Evolutionary conservation across 1,284 basidiomycete species (phyloP).

Genomic region (Papiliotrema laurentii): DNA sequence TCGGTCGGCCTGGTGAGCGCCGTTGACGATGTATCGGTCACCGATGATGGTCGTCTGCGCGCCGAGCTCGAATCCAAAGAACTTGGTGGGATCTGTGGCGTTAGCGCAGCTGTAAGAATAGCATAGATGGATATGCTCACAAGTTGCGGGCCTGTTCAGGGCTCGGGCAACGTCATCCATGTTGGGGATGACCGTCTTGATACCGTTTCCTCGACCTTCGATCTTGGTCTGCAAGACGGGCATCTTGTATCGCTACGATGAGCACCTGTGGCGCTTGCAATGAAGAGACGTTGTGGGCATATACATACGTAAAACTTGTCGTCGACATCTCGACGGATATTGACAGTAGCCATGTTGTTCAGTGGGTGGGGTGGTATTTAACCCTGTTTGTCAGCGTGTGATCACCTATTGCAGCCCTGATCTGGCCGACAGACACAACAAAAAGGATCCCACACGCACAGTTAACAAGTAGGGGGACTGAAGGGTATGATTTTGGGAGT

Average conservation of each 20-base stretch:
- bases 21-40: constrained; percentile 98
- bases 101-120: constrained; percentile 4
- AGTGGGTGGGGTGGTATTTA: constrained; percentile 1
- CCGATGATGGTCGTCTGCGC: constrained; percentile 95
- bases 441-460: constrained; percentile 2
- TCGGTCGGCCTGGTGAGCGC: constrained; percentile 86
- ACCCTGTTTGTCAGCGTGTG: too few species aligned
- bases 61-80: constrained; percentile 97
- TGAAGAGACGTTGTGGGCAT: not conserved
- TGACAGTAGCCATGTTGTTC: constrained; percentile 79
- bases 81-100: constrained; percentile 84
- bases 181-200: constrained; percentile 98
- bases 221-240: constrained; percentile 93
- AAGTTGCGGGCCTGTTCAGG: constrained; percentile 85
- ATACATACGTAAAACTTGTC: constrained; percentile 54
- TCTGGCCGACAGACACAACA: not conserved
- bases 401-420: not conserved
- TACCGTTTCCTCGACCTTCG: constrained; percentile 98
- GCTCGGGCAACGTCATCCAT: constrained; percentile 98
- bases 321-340: constrained; percentile 98
- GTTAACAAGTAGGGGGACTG: constrained; percentile 5
- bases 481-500: constrained; percentile 13
- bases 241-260: constrained; percentile 61
- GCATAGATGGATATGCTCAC: constrained; percentile 32
- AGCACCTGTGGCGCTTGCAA: constrained; percentile 4